Evolutionary conservation across 2,329 filamentous ascomycete species (phyloP).

Genomic region (Sordariomycetes sp.): DNA sequence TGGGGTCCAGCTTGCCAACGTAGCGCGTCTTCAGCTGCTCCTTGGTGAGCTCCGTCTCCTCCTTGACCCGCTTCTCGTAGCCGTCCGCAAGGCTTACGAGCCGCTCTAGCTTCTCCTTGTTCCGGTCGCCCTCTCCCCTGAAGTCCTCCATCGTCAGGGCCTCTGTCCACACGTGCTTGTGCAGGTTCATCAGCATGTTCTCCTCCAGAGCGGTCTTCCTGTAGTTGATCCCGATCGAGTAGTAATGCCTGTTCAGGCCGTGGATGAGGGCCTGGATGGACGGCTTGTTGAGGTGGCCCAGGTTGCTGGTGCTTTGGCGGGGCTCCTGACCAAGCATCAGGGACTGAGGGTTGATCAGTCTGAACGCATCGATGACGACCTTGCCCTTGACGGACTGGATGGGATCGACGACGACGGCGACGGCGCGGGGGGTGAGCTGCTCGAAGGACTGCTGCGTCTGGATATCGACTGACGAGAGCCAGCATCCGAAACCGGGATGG

Average conservation of each 20-base stretch:
- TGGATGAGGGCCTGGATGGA: slow-evolving; percentile 99
- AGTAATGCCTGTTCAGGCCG: slow-evolving; percentile 96
- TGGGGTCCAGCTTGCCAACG: slow-evolving; percentile 96
- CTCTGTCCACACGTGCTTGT: slow-evolving; percentile 99
- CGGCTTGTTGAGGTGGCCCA: slow-evolving; percentile 97
- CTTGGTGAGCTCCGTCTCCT: slow-evolving; percentile 94
- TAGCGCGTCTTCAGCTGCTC: slow-evolving; percentile 98
- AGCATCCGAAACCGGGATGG: slow-evolving; percentile 97
- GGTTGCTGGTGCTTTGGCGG: slow-evolving; percentile 92
- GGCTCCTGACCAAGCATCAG: slow-evolving; percentile 98
- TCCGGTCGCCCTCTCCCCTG: slow-evolving; percentile 69
- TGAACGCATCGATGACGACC: slow-evolving; percentile 98
- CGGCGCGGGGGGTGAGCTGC: slow-evolving; percentile 90
- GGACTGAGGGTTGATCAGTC: slow-evolving; percentile 94
- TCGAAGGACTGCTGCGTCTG: slow-evolving; percentile 99
- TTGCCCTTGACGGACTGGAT: slow-evolving; percentile 99
- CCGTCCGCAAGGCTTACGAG: slow-evolving; percentile 86
- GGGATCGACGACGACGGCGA: slow-evolving; percentile 95
- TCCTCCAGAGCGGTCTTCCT: slow-evolving; percentile 95
- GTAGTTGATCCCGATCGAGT: slow-evolving; percentile 98
- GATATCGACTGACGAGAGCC: slow-evolving; percentile 98
- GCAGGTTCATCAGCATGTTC: slow-evolving; percentile 99
- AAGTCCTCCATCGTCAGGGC: slow-evolving; percentile 97
- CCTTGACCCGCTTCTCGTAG: slow-evolving; percentile 97
- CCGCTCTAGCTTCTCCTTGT: slow-evolving; percentile 79